Evolutionary conservation across 805 yeast species (phyloP).

Genomic region (Scheffersomyces ergatensis): DNA sequence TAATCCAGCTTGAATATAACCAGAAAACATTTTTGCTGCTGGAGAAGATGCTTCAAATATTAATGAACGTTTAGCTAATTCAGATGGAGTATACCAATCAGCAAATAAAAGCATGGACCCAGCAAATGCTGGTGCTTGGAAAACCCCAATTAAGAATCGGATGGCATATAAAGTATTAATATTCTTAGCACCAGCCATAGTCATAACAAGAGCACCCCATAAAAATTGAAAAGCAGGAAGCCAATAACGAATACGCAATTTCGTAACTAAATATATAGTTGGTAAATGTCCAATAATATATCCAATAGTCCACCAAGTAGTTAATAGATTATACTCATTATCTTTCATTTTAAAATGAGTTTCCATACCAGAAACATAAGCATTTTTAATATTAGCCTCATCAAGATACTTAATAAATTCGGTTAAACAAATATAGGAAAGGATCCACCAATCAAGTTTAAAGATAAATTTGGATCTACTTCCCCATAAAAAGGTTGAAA

Average conservation of each 20-base stretch:
- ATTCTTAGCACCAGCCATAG: constrained; percentile 25
- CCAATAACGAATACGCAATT: constrained; percentile 25
- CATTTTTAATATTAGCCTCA: neutral
- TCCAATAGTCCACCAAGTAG: constrained; percentile 55
- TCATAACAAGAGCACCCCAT: constrained; percentile 37
- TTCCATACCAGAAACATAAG: neutral
- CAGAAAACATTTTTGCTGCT: constrained; percentile 12
- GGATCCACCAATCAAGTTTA: neutral
- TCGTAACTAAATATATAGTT: constrained; percentile 11
- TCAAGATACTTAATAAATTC: neutral
- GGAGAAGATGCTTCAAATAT: constrained; percentile 9
- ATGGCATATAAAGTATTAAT: constrained; percentile 12
- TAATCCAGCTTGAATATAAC: constrained; percentile 18
- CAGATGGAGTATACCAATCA: constrained; percentile 18
- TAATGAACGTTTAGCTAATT: constrained; percentile 16
- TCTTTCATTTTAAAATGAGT: neutral
- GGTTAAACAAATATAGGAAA: neutral
- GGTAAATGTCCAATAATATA: constrained; percentile 41
- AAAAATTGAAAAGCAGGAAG: constrained; percentile 30
- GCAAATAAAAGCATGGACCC: constrained; percentile 13
- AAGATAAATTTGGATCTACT: neutral
- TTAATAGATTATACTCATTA: neutral
- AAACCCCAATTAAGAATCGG: constrained; percentile 21
- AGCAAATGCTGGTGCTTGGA: constrained; percentile 21
- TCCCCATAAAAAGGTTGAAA: neutral